phyloP scores from a whole-genome alignment of 495 filamentous ascomycete genomes.

The Penicillium paradoxum region DNA sequence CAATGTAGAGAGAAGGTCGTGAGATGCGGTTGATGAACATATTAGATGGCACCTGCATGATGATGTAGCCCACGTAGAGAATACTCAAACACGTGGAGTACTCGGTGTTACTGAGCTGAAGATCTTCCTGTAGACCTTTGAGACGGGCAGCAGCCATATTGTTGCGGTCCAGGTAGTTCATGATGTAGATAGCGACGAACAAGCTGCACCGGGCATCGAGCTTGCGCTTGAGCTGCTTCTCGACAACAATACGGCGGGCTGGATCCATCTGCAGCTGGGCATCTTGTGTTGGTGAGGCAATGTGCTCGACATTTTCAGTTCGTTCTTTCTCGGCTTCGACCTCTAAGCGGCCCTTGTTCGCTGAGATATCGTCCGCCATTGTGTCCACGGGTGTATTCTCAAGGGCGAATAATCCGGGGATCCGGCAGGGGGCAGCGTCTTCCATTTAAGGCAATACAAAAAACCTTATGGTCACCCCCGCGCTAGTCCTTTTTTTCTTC shows the following conservation, averaged over 20 bases:
- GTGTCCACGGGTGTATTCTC: constrained; percentile 2
- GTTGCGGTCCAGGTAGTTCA: constrained; percentile 48
- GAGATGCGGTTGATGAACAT: constrained; percentile 41
- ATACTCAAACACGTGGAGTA: constrained; percentile 59
- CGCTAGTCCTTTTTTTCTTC: constrained; percentile 5
- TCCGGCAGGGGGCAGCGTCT: background rate
- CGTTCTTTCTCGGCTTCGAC: constrained; percentile 20
- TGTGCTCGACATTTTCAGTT: constrained; percentile 20
- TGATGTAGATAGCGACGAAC: constrained; percentile 32
- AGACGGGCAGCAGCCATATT: constrained; percentile 48
- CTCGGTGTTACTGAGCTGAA: constrained; percentile 41
- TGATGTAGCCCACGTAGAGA: constrained; percentile 57
- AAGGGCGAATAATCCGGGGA: background rate
- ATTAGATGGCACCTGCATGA: constrained; percentile 35
- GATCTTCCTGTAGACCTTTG: constrained; percentile 48
- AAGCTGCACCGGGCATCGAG: constrained; percentile 29
- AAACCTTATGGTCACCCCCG: background rate
- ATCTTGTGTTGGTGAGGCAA: constrained; percentile 10
- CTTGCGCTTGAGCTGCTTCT: constrained; percentile 31
- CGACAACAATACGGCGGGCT: constrained; percentile 19
- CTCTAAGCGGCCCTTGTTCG: constrained; percentile 11
- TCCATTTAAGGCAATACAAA: background rate
- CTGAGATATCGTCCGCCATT: constrained; percentile 22
- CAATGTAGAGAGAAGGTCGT: constrained; percentile 58
- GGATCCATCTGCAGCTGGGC: constrained; percentile 18